Percentiles rank a stretch among this genome's conserved stretches.
phyloP scores from a whole-genome alignment of 2,329 filamentous ascomycete species.

The Neofusicoccum laricinum region DNA sequence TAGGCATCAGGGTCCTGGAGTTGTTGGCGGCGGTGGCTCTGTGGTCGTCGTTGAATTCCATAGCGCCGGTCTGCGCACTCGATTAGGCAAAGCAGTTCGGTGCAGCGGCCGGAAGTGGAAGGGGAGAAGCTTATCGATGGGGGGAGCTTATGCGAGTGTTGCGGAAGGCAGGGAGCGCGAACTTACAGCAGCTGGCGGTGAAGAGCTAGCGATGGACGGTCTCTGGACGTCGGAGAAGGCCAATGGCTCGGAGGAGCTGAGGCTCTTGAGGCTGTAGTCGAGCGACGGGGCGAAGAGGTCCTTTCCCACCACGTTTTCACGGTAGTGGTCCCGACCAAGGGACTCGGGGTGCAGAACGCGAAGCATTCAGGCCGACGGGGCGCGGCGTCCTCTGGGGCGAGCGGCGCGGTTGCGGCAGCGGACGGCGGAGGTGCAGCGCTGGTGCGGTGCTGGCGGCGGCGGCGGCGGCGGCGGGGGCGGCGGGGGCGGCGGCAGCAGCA shows the following conservation, averaged over 20 bases:
- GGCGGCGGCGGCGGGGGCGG: not conserved
- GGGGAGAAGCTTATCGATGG: conserved; percentile 13
- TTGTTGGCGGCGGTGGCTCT: not conserved
- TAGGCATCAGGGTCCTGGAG: conserved; percentile 11
- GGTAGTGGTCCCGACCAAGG: conserved; percentile 16
- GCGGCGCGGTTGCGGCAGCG: not conserved
- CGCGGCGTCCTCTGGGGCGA: not conserved
- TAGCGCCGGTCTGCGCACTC: conserved; percentile 11
- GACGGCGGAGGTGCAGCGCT: not conserved
- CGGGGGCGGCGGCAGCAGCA: not conserved
- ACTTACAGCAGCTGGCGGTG: conserved; percentile 12
- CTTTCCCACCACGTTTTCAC: conserved; percentile 16
- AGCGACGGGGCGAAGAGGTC: conserved; percentile 5
- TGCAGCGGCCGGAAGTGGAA: conserved; percentile 13
- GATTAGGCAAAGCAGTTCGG: conserved; percentile 14
- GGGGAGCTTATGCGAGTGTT: conserved; percentile 15
- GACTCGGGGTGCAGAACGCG: conserved; percentile 14
- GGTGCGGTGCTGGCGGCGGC: not conserved
- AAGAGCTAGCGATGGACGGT: not conserved
- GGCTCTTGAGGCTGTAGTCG: conserved; percentile 3
- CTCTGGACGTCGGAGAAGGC: not conserved
- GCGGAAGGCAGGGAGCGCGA: conserved; percentile 6
- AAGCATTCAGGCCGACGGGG: conserved; percentile 14
- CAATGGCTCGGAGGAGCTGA: not conserved
- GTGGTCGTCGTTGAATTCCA: conserved; percentile 14